Percentiles rank a stretch among this genome's conserved stretches.
These are phyloP conservation scores for Cutaneotrichosporon curvatum DNA, from an alignment of 1,284 basidiomycete species.

Conservation along the genomic window DNA sequence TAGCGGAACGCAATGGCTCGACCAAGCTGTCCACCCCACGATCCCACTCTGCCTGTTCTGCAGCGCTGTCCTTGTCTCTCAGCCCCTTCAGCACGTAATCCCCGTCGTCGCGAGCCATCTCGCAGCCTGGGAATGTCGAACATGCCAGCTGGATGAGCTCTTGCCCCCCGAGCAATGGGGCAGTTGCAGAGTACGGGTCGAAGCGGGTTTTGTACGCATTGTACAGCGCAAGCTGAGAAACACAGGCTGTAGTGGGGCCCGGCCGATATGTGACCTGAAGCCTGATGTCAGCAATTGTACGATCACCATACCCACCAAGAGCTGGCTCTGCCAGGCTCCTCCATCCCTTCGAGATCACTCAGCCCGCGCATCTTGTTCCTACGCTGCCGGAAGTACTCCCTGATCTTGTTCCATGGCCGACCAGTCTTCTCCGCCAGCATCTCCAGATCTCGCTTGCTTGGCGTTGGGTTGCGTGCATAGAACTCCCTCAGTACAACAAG, in stretches of 20 bases:
- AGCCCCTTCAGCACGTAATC: slow-evolving; percentile 38
- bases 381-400: slow-evolving; percentile 42
- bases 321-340: slow-evolving; percentile 39
- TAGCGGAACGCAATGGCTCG: slow-evolving; percentile 37
- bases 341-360: slow-evolving; percentile 33
- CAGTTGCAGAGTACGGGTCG: slow-evolving; percentile 28
- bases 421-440: slow-evolving; percentile 34
- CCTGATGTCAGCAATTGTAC: slow-evolving; percentile 24
- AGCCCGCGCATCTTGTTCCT: slow-evolving; percentile 40
- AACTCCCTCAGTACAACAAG: slow-evolving; percentile 33
- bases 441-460: slow-evolving; percentile 31
- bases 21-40: slow-evolving; percentile 31
- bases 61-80: slow-evolving; percentile 23
- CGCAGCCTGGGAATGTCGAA: slow-evolving; percentile 40
- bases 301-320: slow-evolving; percentile 33
- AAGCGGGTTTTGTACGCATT: slow-evolving; percentile 38
- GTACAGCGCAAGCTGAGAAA: slow-evolving; percentile 38
- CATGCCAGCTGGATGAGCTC: slow-evolving; percentile 41
- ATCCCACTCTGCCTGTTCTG: slow-evolving; percentile 23
- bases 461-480: slow-evolving; percentile 38
- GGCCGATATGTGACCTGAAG: slow-evolving; percentile 37
- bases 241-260: slow-evolving; percentile 17
- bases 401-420: slow-evolving; percentile 36
- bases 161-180: slow-evolving; percentile 37
- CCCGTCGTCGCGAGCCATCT: slow-evolving; percentile 37